A percentile compares a stretch with the other conserved stretches of the same genome.
These are phyloP conservation scores for Claviceps digitariae DNA, from an alignment of 2,329 filamentous ascomycete genomes.

Conservation along the genomic window DNA sequence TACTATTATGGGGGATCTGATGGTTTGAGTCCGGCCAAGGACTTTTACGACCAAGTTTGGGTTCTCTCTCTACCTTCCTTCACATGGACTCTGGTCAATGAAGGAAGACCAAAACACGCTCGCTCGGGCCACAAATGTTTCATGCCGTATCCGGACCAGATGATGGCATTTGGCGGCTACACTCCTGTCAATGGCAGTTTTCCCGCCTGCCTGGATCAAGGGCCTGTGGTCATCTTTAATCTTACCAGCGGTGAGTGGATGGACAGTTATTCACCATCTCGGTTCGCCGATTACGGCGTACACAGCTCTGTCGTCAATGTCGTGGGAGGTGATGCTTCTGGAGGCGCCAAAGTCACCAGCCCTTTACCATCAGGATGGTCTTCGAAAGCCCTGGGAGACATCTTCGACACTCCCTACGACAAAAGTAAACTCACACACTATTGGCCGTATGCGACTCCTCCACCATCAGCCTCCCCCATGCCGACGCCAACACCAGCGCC, in stretches of 20 bases:
- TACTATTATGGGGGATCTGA: conserved; percentile 74
- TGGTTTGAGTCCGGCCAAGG: conserved; percentile 26
- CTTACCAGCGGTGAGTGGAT: conserved; percentile 57
- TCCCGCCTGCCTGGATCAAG: conserved; percentile 34
- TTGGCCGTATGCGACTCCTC: conserved; percentile 40
- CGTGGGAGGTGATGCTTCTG: conserved; percentile 53
- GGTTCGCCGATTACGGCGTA: conserved; percentile 53
- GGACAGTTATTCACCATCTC: conserved; percentile 51
- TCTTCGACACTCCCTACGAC: conserved; percentile 45
- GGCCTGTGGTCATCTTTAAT: conserved; percentile 55
- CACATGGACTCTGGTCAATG: conserved; percentile 51
- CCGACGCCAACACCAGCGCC: background rate
- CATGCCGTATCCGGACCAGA: conserved; percentile 63
- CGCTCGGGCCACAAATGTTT: conserved; percentile 66
- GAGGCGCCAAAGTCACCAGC: conserved; percentile 55
- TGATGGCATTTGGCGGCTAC: conserved; percentile 65
- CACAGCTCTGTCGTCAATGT: conserved; percentile 47
- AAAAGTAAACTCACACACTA: conserved; percentile 41
- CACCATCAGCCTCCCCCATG: background rate
- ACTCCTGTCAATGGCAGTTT: conserved; percentile 16
- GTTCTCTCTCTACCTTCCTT: conserved; percentile 69
- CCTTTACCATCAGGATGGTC: conserved; percentile 48
- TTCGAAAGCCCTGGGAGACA: conserved; percentile 27
- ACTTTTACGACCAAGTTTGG: conserved; percentile 58
- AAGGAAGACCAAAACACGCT: conserved; percentile 36